Percentiles rank a stretch among this genome's conserved stretches.
These are phyloP conservation scores for Micromonas commoda DNA, from an alignment of 139 green algal species.

Conservation along the genomic window DNA sequence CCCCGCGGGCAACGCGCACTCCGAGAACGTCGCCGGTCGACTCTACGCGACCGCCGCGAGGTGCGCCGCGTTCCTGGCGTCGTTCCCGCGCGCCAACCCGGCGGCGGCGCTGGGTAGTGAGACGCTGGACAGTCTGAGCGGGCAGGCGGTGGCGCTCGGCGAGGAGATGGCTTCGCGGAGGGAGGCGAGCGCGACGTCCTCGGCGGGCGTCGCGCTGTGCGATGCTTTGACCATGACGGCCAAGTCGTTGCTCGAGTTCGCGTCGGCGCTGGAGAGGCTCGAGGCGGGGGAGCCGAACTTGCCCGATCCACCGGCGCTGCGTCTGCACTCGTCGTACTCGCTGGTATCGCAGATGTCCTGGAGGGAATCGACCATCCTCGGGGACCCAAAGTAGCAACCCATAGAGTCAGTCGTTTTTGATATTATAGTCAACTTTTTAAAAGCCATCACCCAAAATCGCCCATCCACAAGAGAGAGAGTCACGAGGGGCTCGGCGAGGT, in stretches of 20 bases:
- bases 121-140: not conserved
- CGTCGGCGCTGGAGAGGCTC: not conserved
- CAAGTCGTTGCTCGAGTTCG: no score
- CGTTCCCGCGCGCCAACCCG: not conserved
- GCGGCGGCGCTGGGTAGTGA: not conserved
- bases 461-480: no score
- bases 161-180: not conserved
- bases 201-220: no score
- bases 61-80: conserved; percentile 6
- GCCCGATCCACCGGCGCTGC: no score
- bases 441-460: no score
- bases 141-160: not conserved
- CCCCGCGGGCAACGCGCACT: not conserved
- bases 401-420: no score
- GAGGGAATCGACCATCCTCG: not conserved
- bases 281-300: not conserved
- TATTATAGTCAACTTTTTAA: no score
- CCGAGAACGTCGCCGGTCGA: not conserved
- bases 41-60: not conserved
- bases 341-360: not conserved
- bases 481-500: no score
- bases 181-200: no score
- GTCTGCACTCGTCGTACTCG: not conserved
- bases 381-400: no score
- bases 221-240: no score